phyloP scores from a whole-genome alignment of 495 filamentous ascomycete species.

The Cairneyella variabilis region DNA sequence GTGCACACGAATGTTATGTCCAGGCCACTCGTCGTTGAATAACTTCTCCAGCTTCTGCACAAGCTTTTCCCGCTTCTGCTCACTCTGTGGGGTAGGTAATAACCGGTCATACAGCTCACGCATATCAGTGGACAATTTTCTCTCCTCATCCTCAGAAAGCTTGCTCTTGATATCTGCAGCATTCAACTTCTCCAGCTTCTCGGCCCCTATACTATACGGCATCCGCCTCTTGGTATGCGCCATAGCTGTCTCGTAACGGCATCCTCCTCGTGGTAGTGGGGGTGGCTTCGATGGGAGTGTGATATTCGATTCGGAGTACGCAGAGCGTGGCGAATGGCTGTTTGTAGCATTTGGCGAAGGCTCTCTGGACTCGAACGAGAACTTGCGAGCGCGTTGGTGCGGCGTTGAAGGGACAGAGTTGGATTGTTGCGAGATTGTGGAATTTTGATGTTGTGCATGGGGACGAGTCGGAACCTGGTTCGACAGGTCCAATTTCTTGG shows the following conservation, averaged over 20 bases:
- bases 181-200: constrained; percentile 66
- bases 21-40: constrained; percentile 88
- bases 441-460: constrained; percentile 20
- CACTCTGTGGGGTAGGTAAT: constrained; percentile 76
- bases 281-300: constrained; percentile 59
- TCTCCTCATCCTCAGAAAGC: constrained; percentile 71
- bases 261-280: constrained; percentile 50
- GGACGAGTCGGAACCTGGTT: constrained; percentile 21
- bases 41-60: constrained; percentile 82
- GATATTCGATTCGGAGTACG: constrained; percentile 81
- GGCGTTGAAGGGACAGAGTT: constrained; percentile 94
- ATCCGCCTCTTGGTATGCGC: constrained; percentile 73
- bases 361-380: constrained; percentile 79
- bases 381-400: constrained; percentile 79
- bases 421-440: constrained; percentile 56
- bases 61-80: constrained; percentile 67
- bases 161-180: constrained; percentile 58
- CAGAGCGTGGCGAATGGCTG: constrained; percentile 85
- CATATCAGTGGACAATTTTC: constrained; percentile 75
- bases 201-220: constrained; percentile 83
- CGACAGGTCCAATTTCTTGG: constrained; percentile 35
- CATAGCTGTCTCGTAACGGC: constrained; percentile 79
- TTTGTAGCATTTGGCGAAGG: constrained; percentile 73
- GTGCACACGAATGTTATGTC: constrained; percentile 81
- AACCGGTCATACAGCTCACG: constrained; percentile 77